Base-by-base conservation (phyloP, 108 stramenopile genomes). In the Nitzschia sp. region DNA sequence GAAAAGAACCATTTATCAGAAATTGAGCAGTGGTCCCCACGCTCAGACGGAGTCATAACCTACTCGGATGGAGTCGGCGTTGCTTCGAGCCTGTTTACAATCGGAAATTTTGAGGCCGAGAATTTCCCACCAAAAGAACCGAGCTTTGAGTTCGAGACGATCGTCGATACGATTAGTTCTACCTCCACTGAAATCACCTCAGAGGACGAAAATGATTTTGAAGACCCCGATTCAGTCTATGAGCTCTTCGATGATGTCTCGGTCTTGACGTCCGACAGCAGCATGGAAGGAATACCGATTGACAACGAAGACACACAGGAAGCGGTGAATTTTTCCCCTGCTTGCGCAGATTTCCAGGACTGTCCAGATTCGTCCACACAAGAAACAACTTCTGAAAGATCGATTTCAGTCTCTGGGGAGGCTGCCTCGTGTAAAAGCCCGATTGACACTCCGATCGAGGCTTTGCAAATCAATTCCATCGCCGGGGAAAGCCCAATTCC, bases 211-310 rank as follows among this genome's bases (percentile, higher is more conserved):
- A 21, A 30, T n/a, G 55, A 61, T 44, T 13, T 17, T 34, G 38
- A 32, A 8, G 68, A 69, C 41, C 1, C 19, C n/a, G 44, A 44
- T 31, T 29, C 55, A 13, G 30, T 8, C 28, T 69, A 55, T 46
- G 59, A 70, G 35, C 31, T 53, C 35, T 70, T 70, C 19, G 69
- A 70, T 36, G 69, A 70, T 34, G 32, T 70, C 22, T 70, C 69
- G 15, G 48, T 70, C 15, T 52, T 70, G 52, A 70, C 58, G 19
- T 58, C 44, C 4, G 69, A 70, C 26, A 46, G 53, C n/a, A 21
- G 22, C 35, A 69, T 57, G 21, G 26, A 22, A 17, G 17, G 33
- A 55, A 16, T 46, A 13, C 9, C 13, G 6, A 13, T 36, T 4
- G 17, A 27, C 52, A 17, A 8, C 17, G 52, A 53, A 8, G 52